A percentile compares a stretch with the other conserved stretches of the same genome.
Conservation (phyloP, 768 basidiomycete species). For the Strobilomyces echinocephalus region DNA sequence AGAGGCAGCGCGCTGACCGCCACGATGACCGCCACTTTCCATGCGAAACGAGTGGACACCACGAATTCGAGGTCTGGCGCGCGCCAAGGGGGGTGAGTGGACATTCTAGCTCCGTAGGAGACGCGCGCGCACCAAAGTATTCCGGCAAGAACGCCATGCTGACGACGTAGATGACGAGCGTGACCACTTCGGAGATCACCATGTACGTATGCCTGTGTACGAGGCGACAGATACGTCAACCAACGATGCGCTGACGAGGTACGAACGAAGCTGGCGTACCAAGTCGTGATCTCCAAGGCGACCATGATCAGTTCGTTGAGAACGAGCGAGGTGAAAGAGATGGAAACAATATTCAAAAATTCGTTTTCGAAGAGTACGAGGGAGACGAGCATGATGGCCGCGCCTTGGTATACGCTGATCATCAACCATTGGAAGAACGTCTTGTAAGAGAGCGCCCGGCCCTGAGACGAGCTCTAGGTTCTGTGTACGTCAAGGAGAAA, state of each 20-base stretch:
- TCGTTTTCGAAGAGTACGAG: slow-evolving; percentile 95
- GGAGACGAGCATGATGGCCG: slow-evolving; percentile 98
- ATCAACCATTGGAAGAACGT: slow-evolving; percentile 98
- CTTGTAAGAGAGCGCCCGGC: slow-evolving; percentile 91
- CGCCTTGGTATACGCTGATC: slow-evolving; percentile 97
- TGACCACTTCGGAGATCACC: slow-evolving; percentile 87
- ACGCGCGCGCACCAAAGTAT: slow-evolving; percentile 79
- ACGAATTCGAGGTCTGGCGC: slow-evolving; percentile 85
- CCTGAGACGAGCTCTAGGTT: slow-evolving; percentile 42
- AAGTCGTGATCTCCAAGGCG: slow-evolving; percentile 94
- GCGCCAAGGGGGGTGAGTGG: background rate
- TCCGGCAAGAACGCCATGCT: slow-evolving; percentile 93
- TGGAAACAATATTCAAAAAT: slow-evolving; percentile 96
- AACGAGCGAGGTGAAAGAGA: slow-evolving; percentile 94
- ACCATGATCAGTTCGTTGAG: slow-evolving; percentile 99
- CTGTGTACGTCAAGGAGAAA: background rate
- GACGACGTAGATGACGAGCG: slow-evolving; percentile 80
- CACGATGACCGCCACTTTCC: slow-evolving; percentile 95
- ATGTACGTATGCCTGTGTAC: slow-evolving; percentile 83
- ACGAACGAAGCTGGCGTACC: slow-evolving; percentile 41
- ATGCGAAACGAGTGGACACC: slow-evolving; percentile 78
- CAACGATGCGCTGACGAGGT: background rate
- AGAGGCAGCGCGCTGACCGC: slow-evolving; percentile 90
- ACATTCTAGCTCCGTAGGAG: too few species aligned
- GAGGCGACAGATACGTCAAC: background rate